Base-by-base conservation (phyloP, 164 flowering plant species). In the Liquidambar formosana region DNA sequence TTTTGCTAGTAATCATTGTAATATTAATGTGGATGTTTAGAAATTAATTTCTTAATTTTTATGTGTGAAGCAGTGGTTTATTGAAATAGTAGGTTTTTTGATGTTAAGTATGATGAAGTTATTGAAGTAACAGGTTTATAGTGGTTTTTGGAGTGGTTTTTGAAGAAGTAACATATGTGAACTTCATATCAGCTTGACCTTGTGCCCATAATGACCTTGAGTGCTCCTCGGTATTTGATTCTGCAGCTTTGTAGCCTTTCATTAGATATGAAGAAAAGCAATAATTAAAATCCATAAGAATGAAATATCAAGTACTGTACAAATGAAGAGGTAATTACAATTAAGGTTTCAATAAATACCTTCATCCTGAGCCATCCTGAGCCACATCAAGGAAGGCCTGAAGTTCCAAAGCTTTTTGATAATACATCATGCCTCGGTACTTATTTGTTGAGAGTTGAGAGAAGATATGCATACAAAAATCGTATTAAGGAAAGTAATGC, bases 121-220 rank as follows among this genome's bases (percentile, higher is more conserved):
- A n/a, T n/a, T n/a, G n/a, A n/a, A n/a, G n/a, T n/a, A n/a, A n/a
- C n/a, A n/a, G n/a, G n/a, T n/a, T n/a, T n/a, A n/a, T n/a, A n/a
- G n/a, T n/a, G n/a, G n/a, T n/a, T n/a, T n/a, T n/a, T n/a, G n/a
- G n/a, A n/a, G n/a, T n/a, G n/a, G n/a, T n/a, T n/a, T n/a, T n/a
- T n/a, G n/a, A n/a, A n/a, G n/a, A n/a, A n/a, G n/a, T n/a, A n/a
- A 88, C 90, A 74, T 79, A 88, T 12, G 89, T 79, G 69, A 84
- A 88, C 75, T 88, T 88, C 89, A 88, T 84, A 69, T 88, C 92
- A 61, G 89, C 88, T 71, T 85, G 86, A 70, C 88, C 83, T 63
- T 82, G 88, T 25, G 86, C 80, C 81, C 76, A 69, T 26, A 86
- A 51, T 57, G 89, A 84, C 56, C 87, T 83, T 14, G 75, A 71